Percentiles rank a stretch among this genome's conserved stretches.
Evolutionary conservation across 805 yeast species (phyloP).

Genomic region (Kluyveromyces nonfermentans): DNA sequence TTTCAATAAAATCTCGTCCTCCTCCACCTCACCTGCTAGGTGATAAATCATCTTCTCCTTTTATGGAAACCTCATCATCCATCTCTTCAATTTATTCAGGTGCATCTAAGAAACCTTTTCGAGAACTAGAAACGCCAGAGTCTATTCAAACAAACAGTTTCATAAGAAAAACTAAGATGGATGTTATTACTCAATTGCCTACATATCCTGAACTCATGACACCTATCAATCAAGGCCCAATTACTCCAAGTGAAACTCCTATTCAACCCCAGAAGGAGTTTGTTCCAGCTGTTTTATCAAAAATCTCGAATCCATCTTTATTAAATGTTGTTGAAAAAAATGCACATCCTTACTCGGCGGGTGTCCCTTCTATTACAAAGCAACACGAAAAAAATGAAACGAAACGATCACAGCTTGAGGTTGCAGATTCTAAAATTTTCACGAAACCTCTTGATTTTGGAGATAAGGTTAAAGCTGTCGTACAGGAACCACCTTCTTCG

Average conservation of each 20-base stretch:
- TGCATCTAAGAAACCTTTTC: neutral
- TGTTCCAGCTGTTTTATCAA: neutral
- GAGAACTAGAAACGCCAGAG: neutral
- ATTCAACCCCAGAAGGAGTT: neutral
- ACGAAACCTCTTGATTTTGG: constrained; percentile 2
- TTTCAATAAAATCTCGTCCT: constrained; percentile 6
- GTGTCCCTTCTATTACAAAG: neutral
- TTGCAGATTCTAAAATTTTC: neutral
- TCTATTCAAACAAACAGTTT: neutral
- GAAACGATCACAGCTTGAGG: neutral
- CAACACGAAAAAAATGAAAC: no score
- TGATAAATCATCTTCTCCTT: constrained; percentile 7
- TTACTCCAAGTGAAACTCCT: no score
- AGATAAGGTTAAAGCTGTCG: neutral
- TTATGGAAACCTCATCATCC: constrained; percentile 3
- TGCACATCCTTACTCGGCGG: neutral
- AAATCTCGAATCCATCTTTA: neutral
- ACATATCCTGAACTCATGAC: neutral
- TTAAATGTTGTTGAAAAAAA: neutral
- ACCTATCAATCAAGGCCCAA: neutral
- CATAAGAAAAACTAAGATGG: neutral
- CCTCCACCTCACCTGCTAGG: constrained; percentile 9
- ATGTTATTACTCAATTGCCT: neutral
- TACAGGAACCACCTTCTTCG: neutral
- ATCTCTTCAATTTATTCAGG: constrained; percentile 4